phyloP scores from a whole-genome alignment of 1,284 basidiomycete species.

The Trametes pubescens region DNA sequence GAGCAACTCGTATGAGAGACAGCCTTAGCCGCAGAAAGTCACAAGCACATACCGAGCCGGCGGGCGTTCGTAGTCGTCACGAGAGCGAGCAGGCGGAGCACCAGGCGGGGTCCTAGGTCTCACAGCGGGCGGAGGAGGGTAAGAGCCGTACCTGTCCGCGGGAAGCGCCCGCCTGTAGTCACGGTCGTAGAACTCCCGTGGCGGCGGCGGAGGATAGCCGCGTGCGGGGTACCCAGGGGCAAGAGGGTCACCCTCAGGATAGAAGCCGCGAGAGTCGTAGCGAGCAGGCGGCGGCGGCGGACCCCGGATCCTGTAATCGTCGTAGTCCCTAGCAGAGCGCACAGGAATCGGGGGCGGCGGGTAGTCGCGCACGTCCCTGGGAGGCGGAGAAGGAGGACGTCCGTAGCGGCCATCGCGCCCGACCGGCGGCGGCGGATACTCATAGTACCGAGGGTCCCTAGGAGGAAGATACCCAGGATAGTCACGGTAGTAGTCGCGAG shows the following conservation, averaged over 20 bases:
- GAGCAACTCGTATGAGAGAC: conserved; percentile 17
- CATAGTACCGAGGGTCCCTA: conserved; percentile 61
- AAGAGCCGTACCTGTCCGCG: conserved; percentile 49
- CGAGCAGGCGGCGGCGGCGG: conserved; percentile 47
- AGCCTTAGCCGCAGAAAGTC: conserved; percentile 9
- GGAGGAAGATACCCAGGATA: conserved; percentile 53
- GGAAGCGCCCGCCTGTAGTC: conserved; percentile 62
- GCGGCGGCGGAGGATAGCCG: conserved; percentile 53
- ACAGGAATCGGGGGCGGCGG: conserved; percentile 50
- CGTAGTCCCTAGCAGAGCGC: conserved; percentile 65
- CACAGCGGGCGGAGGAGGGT: conserved; percentile 45
- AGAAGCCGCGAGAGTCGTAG: conserved; percentile 51
- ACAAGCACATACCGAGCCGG: conserved; percentile 53
- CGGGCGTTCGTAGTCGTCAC: conserved; percentile 58
- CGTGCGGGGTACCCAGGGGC: conserved; percentile 52
- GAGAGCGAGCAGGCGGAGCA: conserved; percentile 46
- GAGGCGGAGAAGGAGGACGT: conserved; percentile 60
- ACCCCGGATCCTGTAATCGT: conserved; percentile 68
- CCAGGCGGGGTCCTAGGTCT: conserved; percentile 58
- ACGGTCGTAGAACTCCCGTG: conserved; percentile 64
- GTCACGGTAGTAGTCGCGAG: conserved; percentile 59
- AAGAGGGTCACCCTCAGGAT: conserved; percentile 45
- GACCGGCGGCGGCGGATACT: conserved; percentile 59
- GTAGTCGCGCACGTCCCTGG: conserved; percentile 74
- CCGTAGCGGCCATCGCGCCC: conserved; percentile 58